Evolutionary conservation across 2,329 filamentous ascomycete genomes (phyloP).

Genomic region (Aspergillus alliaceus): DNA sequence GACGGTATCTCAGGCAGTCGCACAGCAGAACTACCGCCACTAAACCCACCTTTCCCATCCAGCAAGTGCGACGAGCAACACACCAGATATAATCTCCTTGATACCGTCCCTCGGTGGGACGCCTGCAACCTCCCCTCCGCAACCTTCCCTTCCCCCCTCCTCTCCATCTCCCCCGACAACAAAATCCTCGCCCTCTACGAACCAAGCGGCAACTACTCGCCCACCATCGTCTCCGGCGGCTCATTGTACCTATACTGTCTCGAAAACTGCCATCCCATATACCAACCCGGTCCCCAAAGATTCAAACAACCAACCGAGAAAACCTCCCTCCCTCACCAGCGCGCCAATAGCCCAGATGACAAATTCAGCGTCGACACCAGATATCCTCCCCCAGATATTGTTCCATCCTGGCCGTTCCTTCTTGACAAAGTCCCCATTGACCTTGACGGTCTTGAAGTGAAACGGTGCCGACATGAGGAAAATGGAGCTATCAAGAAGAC

Average conservation of each 20-base stretch:
- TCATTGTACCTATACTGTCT: conserved; percentile 19
- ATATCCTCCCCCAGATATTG: conserved; percentile 4
- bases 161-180: conserved; percentile 16
- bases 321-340: background rate
- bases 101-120: conserved; percentile 11
- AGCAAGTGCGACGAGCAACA: background rate
- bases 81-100: conserved; percentile 6
- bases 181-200: conserved; percentile 20
- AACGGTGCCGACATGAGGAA: background rate
- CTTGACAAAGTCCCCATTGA: conserved; percentile 16
- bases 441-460: conserved; percentile 11
- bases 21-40: background rate
- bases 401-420: conserved; percentile 20
- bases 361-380: background rate
- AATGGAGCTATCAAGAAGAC: background rate
- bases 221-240: conserved; percentile 14
- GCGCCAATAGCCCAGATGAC: background rate
- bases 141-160: conserved; percentile 9
- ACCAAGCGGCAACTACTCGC: conserved; percentile 15
- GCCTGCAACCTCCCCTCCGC: conserved; percentile 18
- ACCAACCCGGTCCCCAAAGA: background rate
- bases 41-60: background rate
- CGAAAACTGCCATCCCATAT: background rate
- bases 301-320: background rate
- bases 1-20: background rate